phyloP scores from a whole-genome alignment of 352 stramenopile species.

The Phytophthora tubulina region DNA sequence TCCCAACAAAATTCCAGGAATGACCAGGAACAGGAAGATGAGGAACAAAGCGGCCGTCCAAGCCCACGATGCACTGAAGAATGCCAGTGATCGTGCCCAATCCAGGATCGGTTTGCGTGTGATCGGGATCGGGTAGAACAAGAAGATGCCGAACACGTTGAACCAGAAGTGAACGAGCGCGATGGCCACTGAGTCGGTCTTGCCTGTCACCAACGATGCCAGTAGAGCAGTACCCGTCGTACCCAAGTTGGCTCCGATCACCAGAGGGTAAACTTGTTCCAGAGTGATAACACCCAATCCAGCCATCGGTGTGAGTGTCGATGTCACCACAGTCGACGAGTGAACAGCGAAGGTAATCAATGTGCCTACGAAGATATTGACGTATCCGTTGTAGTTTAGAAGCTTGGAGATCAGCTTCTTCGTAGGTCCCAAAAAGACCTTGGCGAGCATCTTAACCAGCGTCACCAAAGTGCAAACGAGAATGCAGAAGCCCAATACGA shows the following conservation, averaged over 20 bases:
- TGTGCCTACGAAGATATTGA: slow-evolving; percentile 85
- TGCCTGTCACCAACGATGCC: slow-evolving; percentile 83
- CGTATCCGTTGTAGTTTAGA: slow-evolving; percentile 89
- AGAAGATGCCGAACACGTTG: slow-evolving; percentile 88
- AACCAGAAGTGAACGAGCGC: slow-evolving; percentile 93
- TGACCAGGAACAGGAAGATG: slow-evolving; percentile 51
- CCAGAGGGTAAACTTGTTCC: slow-evolving; percentile 89
- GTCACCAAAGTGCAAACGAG: slow-evolving; percentile 52
- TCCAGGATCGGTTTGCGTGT: slow-evolving; percentile 81
- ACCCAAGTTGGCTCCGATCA: slow-evolving; percentile 92
- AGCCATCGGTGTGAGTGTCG: slow-evolving; percentile 89
- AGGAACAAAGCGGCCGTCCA: slow-evolving; percentile 57
- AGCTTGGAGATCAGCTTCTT: slow-evolving; percentile 83
- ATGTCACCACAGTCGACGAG: slow-evolving; percentile 91
- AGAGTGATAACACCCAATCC: slow-evolving; percentile 88
- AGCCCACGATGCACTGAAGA: slow-evolving; percentile 63
- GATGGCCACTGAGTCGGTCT: slow-evolving; percentile 78
- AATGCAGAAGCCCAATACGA: slow-evolving; percentile 49
- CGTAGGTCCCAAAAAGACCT: slow-evolving; percentile 77
- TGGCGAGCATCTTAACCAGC: slow-evolving; percentile 57
- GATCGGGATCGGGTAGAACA: slow-evolving; percentile 92
- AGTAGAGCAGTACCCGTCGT: slow-evolving; percentile 89
- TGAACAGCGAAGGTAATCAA: slow-evolving; percentile 90
- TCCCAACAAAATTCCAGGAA: slow-evolving; percentile 50
- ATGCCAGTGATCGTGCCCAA: slow-evolving; percentile 69